A percentile compares a stretch with the other conserved stretches of the same genome.
Conservation (phyloP, 208 protist genomes). For the Naegleria fowleri region DNA sequence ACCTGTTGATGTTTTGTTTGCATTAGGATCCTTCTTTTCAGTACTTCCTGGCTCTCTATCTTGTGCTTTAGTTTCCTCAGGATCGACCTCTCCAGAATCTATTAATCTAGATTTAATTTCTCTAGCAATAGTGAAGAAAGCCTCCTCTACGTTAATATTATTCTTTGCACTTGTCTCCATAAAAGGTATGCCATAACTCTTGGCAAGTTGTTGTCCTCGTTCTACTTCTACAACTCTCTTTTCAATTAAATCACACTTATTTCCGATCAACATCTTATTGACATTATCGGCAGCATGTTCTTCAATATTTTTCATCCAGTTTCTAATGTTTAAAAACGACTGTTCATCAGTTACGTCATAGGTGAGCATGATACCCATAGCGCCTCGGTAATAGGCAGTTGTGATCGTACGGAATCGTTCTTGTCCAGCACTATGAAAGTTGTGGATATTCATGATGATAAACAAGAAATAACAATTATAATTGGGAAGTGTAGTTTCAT, state of each 20-base stretch:
- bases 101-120: conserved; percentile 32
- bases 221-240: conserved; percentile 49
- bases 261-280: conserved; percentile 78
- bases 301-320: conserved; percentile 80
- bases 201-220: conserved; percentile 55
- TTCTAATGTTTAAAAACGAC: conserved; percentile 66
- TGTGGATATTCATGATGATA: background rate
- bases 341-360: conserved; percentile 76
- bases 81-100: conserved; percentile 15
- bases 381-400: conserved; percentile 76
- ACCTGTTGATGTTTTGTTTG: background rate
- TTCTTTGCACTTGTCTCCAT: conserved; percentile 65
- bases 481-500: too few species aligned
- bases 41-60: too few species aligned
- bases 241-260: conserved; percentile 71
- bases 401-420: conserved; percentile 30
- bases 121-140: conserved; percentile 58
- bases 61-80: background rate
- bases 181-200: conserved; percentile 61
- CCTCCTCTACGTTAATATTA: conserved; percentile 67
- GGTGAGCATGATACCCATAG: conserved; percentile 81
- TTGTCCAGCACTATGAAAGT: conserved; percentile 27
- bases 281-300: conserved; percentile 74
- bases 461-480: too few species aligned
- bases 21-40: too few species aligned